Evolutionary conservation across 768 basidiomycete species (phyloP).

Genomic region (Suillus plorans): DNA sequence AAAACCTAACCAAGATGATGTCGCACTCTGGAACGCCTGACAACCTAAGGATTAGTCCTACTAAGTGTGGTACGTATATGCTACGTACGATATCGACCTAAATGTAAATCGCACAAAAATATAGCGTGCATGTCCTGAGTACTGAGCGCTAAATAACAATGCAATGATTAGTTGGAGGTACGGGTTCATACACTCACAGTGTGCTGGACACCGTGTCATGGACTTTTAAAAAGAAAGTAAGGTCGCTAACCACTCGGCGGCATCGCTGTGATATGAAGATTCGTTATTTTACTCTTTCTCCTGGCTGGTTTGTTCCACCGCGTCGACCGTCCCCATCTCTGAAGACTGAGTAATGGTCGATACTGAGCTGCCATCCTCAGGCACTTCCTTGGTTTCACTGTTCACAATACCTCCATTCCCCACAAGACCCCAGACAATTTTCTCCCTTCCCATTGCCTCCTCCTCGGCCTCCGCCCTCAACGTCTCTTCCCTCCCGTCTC

Average conservation of each 20-base stretch:
- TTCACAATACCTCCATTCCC: not conserved
- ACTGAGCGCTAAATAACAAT: not conserved
- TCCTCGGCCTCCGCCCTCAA: slow-evolving; percentile 30
- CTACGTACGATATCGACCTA: not conserved
- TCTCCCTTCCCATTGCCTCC: slow-evolving; percentile 43
- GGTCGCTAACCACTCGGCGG: not conserved
- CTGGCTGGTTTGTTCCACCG: not conserved
- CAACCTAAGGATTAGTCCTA: too few relatives aligned
- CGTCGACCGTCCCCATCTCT: not conserved
- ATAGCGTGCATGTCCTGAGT: not conserved
- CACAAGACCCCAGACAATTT: slow-evolving; percentile 41
- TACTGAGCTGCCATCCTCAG: not conserved
- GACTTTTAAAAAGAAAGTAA: not conserved
- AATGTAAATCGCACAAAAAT: not conserved
- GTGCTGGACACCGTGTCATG: not conserved
- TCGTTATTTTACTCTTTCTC: not conserved
- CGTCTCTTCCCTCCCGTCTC: slow-evolving; percentile 43
- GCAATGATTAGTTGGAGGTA: not conserved
- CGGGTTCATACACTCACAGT: not conserved
- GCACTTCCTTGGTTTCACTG: not conserved
- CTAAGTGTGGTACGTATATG: not conserved
- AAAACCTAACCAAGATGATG: too few relatives aligned
- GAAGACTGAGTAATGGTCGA: not conserved
- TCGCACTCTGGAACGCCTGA: too few relatives aligned
- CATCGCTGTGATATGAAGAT: not conserved